Base-by-base conservation (phyloP, 257 asterid species). In the Solanum chaucha region DNA sequence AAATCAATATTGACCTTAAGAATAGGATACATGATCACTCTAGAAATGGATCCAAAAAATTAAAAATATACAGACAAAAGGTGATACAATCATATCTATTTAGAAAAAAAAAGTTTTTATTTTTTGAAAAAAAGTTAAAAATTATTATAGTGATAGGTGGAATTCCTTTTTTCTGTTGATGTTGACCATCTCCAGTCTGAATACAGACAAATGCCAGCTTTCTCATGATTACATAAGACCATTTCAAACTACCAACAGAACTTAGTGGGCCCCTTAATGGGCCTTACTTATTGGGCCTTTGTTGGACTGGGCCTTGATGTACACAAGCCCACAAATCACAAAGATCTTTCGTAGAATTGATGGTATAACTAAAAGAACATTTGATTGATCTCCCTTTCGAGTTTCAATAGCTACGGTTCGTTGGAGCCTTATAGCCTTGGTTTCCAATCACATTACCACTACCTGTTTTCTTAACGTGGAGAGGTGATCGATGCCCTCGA, bases 401-500 rank as follows among this genome's bases (percentile, higher is more conserved):
- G 41, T 35, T 85, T 85, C 91, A 30, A 87, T 89, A 84, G 93
- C 90, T 26, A 65, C 85, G 30, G 83, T 81, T 32, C 3, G 59
- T 2, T 71, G 87, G 22, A 24, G 4, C 6, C 22, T 87, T 17
- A 32, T 72, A 87, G 59, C 35, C 82, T 38, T 46, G 41, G 9
- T 77, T 74, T 6, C 65, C 89, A 7, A 55, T 67, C 0, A 77
- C 85, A 5, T 72, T 61, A 11, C 87, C 89, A 5, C 91, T 87
- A 15, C 28, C 44, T 2, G 89, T 86, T 22, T 84, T 85, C 89
- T 91, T 88, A 46, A 71, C 26, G 38, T 55, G 91, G 6, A 28
- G 88, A 15, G 92, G 91, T 1, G 92, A 82, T 3, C 85, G 90
- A 19, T 84, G 84, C 6, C 87, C 91, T n/a, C 86, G 83, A 12